Base-by-base conservation (phyloP, 164 flowering plant species). In the Umbilicus rupestris region DNA sequence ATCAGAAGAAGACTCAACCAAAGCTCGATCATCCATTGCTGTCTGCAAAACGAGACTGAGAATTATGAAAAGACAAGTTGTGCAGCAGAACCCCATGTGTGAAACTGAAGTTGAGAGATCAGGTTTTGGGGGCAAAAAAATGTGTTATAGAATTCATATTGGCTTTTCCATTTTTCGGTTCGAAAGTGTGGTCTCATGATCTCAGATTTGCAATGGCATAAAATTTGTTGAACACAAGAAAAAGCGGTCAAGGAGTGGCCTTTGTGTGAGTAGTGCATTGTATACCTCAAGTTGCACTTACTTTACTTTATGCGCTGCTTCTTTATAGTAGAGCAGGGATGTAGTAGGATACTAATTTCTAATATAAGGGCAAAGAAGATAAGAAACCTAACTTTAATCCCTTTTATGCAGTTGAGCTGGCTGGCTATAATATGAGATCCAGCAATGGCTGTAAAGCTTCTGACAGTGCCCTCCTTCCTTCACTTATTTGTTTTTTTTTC, bases 1-100 rank as follows among this genome's bases (percentile, higher is more conserved):
- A 44, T 86, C 92, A 10, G 80, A 20, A 62, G 75, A 83, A 52
- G 58, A 52, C 3, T 52, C 29, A 52, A 26, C 58, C 30, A 24
- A 24, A 24, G 58, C 28, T n/a, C 1, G 55, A 4, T 49, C 11
- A 49, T 20, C 28, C 55, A 49, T 5, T 6, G 10, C n/a, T 20
- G n/a, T 8, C 55, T 49, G 55, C 24, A 49, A 49, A 24, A 52
- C 12, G 7, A 52, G 29, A 52, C 58, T 52, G 30, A 24, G 24
- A 26, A 52, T 24, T 12, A 52, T 52, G 29, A 52, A 22, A 52
- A 52, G 4, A 52, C 9, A 52, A 52, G 58, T 26, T 22, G 16
- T 22, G 58, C 58, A 52, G 1, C 12, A 52, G 58, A 52, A 52
- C 58, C 24, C 58, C 58, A 52, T 52, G 30, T 6, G 44, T 41